A percentile compares a stretch with the other conserved stretches of the same genome.
These are phyloP conservation scores for Geranomyces michiganensis DNA, from an alignment of 192 early-diverging fungal species.

Conservation along the genomic window DNA sequence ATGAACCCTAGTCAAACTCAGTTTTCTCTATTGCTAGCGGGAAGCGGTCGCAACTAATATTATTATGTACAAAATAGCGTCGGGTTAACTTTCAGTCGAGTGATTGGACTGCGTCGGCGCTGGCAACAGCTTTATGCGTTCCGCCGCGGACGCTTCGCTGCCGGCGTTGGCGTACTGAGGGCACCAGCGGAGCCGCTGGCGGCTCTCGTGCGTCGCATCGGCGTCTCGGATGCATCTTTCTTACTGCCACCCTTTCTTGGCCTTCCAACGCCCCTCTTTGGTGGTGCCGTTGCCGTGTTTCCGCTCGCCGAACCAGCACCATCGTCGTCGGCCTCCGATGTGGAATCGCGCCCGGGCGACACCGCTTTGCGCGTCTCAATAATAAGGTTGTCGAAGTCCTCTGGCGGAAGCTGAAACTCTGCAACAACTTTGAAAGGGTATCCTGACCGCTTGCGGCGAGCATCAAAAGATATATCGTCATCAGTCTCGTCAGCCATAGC, in stretches of 20 bases:
- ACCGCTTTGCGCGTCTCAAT: slow-evolving; percentile 27
- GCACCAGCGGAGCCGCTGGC: not conserved
- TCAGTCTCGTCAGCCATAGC: slow-evolving; percentile 37
- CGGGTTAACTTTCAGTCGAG: too few relatives aligned
- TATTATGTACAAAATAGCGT: too few relatives aligned
- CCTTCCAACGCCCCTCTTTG: slow-evolving; percentile 22
- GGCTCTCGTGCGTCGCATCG: slow-evolving; percentile 21
- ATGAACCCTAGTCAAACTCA: too few relatives aligned
- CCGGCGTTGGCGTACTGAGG: slow-evolving; percentile 16
- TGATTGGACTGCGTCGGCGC: too few relatives aligned
- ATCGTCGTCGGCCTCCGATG: not conserved
- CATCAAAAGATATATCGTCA: slow-evolving; percentile 26
- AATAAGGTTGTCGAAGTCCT: slow-evolving; percentile 33
- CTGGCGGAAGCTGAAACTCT: slow-evolving; percentile 33
- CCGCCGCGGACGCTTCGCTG: slow-evolving; percentile 22
- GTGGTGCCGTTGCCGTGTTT: slow-evolving; percentile 18
- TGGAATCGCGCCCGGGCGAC: not conserved
- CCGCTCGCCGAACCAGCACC: slow-evolving; percentile 1
- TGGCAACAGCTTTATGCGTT: slow-evolving; percentile 6
- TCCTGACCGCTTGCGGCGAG: slow-evolving; percentile 17
- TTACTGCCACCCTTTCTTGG: slow-evolving; percentile 21
- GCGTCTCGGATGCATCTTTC: slow-evolving; percentile 22
- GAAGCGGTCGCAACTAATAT: too few relatives aligned
- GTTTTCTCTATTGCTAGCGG: too few relatives aligned
- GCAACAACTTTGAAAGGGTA: slow-evolving; percentile 33